Conservation (phyloP, 2,329 filamentous ascomycete genomes). For the Penicillium polonicum region DNA sequence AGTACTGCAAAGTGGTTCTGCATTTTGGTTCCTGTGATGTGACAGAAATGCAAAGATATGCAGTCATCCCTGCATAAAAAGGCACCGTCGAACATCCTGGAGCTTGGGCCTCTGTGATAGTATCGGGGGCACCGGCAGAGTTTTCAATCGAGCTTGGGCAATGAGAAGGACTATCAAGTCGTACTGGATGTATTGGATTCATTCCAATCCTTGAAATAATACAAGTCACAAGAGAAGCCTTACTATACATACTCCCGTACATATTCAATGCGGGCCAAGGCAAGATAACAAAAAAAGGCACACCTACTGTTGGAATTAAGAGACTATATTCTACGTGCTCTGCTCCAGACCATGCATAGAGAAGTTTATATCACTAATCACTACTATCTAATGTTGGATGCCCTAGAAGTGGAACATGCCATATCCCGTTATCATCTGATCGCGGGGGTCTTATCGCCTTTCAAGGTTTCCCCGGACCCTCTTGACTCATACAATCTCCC, state of each 20-base stretch:
- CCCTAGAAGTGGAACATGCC: neutral
- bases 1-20: neutral
- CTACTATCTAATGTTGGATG: neutral
- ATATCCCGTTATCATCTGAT: constrained; percentile 17
- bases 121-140: constrained; percentile 5
- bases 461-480: constrained; percentile 3
- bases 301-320: neutral
- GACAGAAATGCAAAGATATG: constrained; percentile 13
- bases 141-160: constrained; percentile 20
- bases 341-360: no score
- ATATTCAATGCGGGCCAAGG: neutral
- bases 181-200: constrained; percentile 9
- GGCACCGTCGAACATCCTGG: constrained; percentile 3
- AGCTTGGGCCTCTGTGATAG: constrained; percentile 16
- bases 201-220: neutral
- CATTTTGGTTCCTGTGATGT: constrained; percentile 19
- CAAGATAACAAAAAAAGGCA: neutral
- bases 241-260: neutral
- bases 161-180: neutral
- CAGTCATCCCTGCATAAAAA: constrained; percentile 8
- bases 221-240: neutral
- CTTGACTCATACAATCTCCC: neutral
- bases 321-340: neutral
- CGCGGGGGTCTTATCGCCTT: constrained; percentile 13
- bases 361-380: neutral